A percentile compares a stretch with the other conserved stretches of the same genome.
Evolutionary conservation across 768 basidiomycete genomes (phyloP).

Genomic region (Boletus sensibilis): DNA sequence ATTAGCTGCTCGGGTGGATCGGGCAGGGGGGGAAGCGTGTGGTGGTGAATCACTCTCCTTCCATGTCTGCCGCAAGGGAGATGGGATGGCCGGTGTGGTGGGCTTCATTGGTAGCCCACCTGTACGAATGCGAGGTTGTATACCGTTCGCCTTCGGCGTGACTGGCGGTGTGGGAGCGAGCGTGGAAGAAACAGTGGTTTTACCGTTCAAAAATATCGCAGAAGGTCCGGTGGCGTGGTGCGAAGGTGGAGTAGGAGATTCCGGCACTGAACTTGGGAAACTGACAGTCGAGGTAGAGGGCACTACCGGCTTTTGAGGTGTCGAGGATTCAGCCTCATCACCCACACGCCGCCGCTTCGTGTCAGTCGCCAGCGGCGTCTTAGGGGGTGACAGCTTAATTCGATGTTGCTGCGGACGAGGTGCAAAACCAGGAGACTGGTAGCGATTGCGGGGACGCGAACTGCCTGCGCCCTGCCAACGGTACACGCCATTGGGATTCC

Average conservation of each 20-base stretch:
- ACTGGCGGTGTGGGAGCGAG: slow-evolving; percentile 19
- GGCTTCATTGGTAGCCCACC: slow-evolving; percentile 44
- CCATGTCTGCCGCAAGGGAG: slow-evolving; percentile 77
- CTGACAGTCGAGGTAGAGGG: slow-evolving; percentile 28
- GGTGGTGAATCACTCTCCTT: slow-evolving; percentile 43
- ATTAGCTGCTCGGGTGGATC: slow-evolving; percentile 63
- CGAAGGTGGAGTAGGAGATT: slow-evolving; percentile 36
- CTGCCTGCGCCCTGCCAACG: slow-evolving; percentile 78
- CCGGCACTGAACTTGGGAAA: slow-evolving; percentile 25
- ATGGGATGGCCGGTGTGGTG: slow-evolving; percentile 64
- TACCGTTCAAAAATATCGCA: slow-evolving; percentile 28
- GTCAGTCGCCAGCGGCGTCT: slow-evolving; percentile 42
- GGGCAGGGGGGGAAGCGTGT: slow-evolving; percentile 31
- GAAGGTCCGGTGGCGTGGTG: slow-evolving; percentile 28
- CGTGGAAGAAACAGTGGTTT: slow-evolving; percentile 24
- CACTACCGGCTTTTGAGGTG: slow-evolving; percentile 33
- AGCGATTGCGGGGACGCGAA: slow-evolving; percentile 66
- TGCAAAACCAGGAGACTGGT: slow-evolving; percentile 71
- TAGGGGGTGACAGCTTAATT: slow-evolving; percentile 43
- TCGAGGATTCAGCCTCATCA: slow-evolving; percentile 40
- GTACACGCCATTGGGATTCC: slow-evolving; percentile 75
- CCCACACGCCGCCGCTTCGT: slow-evolving; percentile 63
- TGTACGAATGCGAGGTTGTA: slow-evolving; percentile 40
- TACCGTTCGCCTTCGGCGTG: slow-evolving; percentile 29
- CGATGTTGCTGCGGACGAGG: slow-evolving; percentile 47